Percentiles rank a stretch among this genome's conserved stretches.
phyloP scores from a whole-genome alignment of 2,329 filamentous ascomycete genomes.

The Stagonosporopsis cucurbitacearum region DNA sequence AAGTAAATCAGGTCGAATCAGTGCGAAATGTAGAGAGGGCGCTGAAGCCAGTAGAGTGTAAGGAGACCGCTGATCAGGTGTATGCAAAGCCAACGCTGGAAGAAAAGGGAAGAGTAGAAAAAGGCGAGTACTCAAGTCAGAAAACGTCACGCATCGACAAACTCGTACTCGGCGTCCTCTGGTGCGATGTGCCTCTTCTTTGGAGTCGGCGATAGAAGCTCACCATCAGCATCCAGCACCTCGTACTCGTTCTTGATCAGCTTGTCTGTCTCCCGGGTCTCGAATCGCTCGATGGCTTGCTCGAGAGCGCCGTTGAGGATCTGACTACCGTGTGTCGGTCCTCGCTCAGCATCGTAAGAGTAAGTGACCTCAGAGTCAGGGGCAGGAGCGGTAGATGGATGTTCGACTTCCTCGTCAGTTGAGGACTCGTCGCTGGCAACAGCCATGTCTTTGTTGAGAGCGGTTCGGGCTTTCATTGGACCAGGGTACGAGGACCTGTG shows the following conservation, averaged over 20 bases:
- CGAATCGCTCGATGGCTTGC: constrained; percentile 65
- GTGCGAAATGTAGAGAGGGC: constrained; percentile 24
- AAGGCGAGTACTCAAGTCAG: not conserved
- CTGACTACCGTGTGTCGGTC: constrained; percentile 62
- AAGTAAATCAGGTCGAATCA: constrained; percentile 27
- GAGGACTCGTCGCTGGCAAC: constrained; percentile 51
- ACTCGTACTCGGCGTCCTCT: constrained; percentile 53
- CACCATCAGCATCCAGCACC: constrained; percentile 54
- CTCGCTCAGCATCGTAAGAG: constrained; percentile 59
- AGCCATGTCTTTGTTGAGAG: constrained; percentile 54
- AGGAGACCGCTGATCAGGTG: constrained; percentile 30
- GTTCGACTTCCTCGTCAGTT: constrained; percentile 54
- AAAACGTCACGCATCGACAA: constrained; percentile 42
- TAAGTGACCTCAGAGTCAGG: constrained; percentile 59
- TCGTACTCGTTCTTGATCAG: constrained; percentile 67
- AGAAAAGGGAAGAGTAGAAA: constrained; percentile 13
- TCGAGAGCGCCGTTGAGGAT: constrained; percentile 63
- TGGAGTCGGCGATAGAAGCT: constrained; percentile 42
- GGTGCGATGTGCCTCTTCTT: constrained; percentile 43
- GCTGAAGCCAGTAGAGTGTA: constrained; percentile 24
- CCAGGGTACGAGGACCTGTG: constrained; percentile 31
- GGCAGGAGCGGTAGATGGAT: constrained; percentile 52
- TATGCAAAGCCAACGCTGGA: constrained; percentile 31
- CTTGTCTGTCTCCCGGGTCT: constrained; percentile 66
- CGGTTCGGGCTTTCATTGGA: constrained; percentile 43